These are phyloP conservation scores for Domatiomyces globalis DNA, from an alignment of 2,329 filamentous ascomycete genomes.

Conservation along the genomic window DNA sequence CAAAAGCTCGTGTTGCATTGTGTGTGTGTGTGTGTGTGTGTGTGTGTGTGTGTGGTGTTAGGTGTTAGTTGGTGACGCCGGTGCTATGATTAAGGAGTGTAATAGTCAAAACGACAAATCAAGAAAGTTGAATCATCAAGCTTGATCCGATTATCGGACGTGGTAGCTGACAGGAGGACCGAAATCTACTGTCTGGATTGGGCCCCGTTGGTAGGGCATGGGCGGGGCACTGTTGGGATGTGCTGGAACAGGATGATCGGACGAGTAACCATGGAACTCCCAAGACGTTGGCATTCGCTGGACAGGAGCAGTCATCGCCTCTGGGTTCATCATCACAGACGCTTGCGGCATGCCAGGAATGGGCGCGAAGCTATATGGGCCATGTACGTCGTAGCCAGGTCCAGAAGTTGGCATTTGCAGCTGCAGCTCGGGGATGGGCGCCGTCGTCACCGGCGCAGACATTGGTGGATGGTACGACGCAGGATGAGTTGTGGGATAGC, in stretches of 20 bases:
- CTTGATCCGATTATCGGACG: conserved; percentile 5
- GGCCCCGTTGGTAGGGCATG: conserved; percentile 10
- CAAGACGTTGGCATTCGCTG: conserved; percentile 23
- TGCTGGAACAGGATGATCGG: conserved; percentile 20
- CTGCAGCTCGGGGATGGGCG: conserved; percentile 12
- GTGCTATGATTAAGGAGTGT: not conserved
- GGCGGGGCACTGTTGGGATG: conserved; percentile 17
- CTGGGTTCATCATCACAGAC: conserved; percentile 9
- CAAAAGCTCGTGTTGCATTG: not conserved
- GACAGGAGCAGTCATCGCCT: conserved; percentile 21
- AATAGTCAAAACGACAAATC: conserved; percentile 2
- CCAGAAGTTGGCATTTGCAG: conserved; percentile 13
- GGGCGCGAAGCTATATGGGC: conserved; percentile 10
- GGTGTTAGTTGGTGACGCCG: not conserved
- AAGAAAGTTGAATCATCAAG: conserved; percentile 9
- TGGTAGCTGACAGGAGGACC: conserved; percentile 11
- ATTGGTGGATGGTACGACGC: conserved; percentile 1
- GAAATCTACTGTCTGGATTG: conserved; percentile 11
- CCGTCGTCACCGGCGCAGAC: conserved; percentile 8
- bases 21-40: not conserved
- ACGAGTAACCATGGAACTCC: conserved; percentile 25
- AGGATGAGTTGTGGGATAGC: conserved; percentile 2
- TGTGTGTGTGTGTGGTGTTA: not conserved
- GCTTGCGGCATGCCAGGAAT: conserved; percentile 10
- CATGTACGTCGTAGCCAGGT: conserved; percentile 9